Base-by-base conservation (phyloP, 441 rosid genomes). In the Jatropha podagrica region DNA sequence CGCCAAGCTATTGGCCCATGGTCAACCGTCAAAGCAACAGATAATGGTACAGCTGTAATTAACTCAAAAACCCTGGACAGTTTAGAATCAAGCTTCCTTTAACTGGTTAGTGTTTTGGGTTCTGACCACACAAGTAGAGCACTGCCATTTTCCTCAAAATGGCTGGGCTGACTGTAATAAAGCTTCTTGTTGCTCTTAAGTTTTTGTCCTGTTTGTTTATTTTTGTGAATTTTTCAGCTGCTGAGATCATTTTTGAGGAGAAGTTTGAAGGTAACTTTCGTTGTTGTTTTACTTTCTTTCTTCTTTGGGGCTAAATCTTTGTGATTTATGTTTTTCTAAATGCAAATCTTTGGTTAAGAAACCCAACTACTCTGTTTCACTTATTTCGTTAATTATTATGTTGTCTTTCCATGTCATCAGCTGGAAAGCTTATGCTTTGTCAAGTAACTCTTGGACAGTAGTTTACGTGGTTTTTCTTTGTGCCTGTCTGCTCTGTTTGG, bases 201-300 rank as follows among this genome's bases (percentile, higher is more conserved):
- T 63, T 66, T 44, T 23, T 65, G 60, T 15, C 60, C 20, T 46
- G 65, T 32, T 26, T 71, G 51, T 44, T 52, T 46, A 44, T 48
- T 48, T 46, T 66, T 51, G 48, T 73, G 42, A 67, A 72, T 44
- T 51, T 65, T 27, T 77, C 80, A 65, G 76, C 23, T n/a, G 32
- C 76, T 58, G 80, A 77, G 52, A 72, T 77, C 54, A 65, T 77
- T 12, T 77, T 77, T 58, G 80, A 77, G 32, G 80, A 77, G 23
- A 77, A 11, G 46, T 77, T 77, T 55, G 80, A 77, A 41, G 76
- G 80, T 77, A 77, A 59, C 0, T 51, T 51, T 11, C 23, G 23
- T 23, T 23, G 23, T 23, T 23, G 26, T 55, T 6, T 55, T 55
- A 0, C 5, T 55, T 0, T 59, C 23, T n/a, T 56, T 55, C 11